phyloP scores from a whole-genome alignment of 2,329 filamentous ascomycete genomes.

The Ceratocystis colombiana region DNA sequence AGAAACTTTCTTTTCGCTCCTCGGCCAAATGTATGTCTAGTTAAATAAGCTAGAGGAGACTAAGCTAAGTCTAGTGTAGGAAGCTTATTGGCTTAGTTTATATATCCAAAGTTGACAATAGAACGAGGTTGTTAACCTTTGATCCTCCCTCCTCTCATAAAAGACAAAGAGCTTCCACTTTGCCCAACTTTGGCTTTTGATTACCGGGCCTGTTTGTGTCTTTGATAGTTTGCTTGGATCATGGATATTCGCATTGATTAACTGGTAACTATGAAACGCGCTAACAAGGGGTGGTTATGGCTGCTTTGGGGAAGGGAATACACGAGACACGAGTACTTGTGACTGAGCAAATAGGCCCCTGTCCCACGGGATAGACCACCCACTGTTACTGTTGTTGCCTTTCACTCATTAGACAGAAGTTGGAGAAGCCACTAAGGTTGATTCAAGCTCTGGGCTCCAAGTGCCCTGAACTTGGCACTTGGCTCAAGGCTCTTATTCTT shows the following conservation, averaged over 20 bases:
- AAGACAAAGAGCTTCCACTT: neutral
- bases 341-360: neutral
- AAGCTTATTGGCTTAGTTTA: neutral
- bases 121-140: constrained; percentile 11
- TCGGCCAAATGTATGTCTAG: neutral
- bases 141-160: constrained; percentile 7
- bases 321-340: constrained; percentile 7
- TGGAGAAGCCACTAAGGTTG: no score
- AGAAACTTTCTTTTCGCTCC: neutral
- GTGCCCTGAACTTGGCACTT: no score
- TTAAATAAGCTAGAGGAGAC: neutral
- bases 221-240: neutral
- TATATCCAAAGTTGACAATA: neutral
- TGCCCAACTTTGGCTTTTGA: neutral
- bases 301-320: neutral
- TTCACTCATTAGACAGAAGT: neutral
- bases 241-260: constrained; percentile 13
- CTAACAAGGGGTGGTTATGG: neutral
- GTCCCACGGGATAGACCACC: no score
- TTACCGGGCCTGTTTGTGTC: neutral
- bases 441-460: no score
- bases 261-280: neutral
- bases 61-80: neutral
- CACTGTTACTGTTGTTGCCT: no score
- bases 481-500: no score